A percentile compares a stretch with the other conserved stretches of the same genome.
phyloP scores from a whole-genome alignment of 345 rosid genomes.

The Citrus unshiu region DNA sequence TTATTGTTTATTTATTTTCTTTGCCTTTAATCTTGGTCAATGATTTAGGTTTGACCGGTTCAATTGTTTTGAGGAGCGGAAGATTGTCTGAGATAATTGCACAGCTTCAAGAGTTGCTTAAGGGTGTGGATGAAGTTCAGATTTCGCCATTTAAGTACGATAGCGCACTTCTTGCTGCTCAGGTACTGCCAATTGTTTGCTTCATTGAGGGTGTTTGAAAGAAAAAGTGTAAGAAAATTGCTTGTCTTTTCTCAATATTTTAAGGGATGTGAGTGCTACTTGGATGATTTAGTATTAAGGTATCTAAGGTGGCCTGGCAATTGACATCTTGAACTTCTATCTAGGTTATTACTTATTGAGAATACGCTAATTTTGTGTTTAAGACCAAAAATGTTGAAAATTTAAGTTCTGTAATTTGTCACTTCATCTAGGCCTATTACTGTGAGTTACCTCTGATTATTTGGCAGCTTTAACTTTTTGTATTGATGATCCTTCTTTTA shows the following conservation, averaged over 20 bases:
- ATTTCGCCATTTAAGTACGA: conserved; percentile 58
- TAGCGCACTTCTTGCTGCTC: conserved; percentile 62
- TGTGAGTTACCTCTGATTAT: background rate
- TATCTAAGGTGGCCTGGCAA: background rate
- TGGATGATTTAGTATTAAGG: background rate
- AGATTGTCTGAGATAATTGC: conserved; percentile 67
- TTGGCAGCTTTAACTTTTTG: background rate
- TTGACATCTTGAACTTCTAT: background rate
- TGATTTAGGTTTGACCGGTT: conserved; percentile 67
- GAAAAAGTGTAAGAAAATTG: background rate
- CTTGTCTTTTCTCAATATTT: background rate
- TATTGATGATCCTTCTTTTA: background rate
- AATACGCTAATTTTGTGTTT: background rate
- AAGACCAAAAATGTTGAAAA: background rate
- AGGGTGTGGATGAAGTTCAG: conserved; percentile 61
- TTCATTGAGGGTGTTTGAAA: background rate
- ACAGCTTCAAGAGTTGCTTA: conserved; percentile 80
- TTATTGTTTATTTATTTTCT: background rate
- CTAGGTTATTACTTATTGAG: background rate
- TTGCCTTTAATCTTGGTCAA: background rate
- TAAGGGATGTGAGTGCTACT: too few species aligned
- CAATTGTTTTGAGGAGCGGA: conserved; percentile 68
- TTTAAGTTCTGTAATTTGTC: background rate
- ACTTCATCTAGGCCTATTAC: background rate
- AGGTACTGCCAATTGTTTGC: conserved; percentile 41